Evolutionary conservation across 495 filamentous ascomycete species (phyloP), one percentile per base, ranked within the genome.

Genomic region (Penicillium daleae): DNA sequence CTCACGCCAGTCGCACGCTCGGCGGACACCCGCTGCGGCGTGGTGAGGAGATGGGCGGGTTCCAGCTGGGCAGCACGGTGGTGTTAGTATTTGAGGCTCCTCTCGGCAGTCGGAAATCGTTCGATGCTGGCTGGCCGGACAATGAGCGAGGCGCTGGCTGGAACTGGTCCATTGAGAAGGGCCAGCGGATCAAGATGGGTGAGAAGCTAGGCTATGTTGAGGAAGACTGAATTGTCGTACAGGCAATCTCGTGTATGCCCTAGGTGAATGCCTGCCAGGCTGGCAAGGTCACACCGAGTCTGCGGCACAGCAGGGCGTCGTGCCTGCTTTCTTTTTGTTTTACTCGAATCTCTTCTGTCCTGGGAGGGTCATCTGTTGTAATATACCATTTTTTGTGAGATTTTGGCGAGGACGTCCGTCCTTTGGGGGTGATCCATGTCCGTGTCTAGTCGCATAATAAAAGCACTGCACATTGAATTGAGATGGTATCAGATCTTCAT

Each of bases 11-110:
- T 74, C 70, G 76, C 12, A 83, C 96, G 2, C 82, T 99, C 3
- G 85, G 87, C 26, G 95, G 95, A 12, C 86, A 97, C 72, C 89
- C 95, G 10, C 76, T 98, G 60, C 82, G 87, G 50, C 84, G 92
- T 40, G 95, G 95, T 26, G 93, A 96, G 64, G 96, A 99, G 76
- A 97, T 99, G 92, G 95, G 95, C 26, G 95, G 95, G 0, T 99
- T 99, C 76, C 92, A 95, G 79, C 82, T 99, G 22, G 95, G 95
- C 24, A 97, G 93, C 72, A 93, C 94, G 0, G 89, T 99, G 61
- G 95, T 99, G 37, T 80, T 99, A 33, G 93, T 98, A 5, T 99
- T 99, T 78, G 95, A 99, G 75, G 95, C 94, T 39, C 95, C 95
- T 0, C 87, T 87, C 62, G 85, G 86, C 7, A 75, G 75, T 40